Base-by-base conservation (phyloP, 2,329 filamentous ascomycete species). In the Grosmannia serpens region DNA sequence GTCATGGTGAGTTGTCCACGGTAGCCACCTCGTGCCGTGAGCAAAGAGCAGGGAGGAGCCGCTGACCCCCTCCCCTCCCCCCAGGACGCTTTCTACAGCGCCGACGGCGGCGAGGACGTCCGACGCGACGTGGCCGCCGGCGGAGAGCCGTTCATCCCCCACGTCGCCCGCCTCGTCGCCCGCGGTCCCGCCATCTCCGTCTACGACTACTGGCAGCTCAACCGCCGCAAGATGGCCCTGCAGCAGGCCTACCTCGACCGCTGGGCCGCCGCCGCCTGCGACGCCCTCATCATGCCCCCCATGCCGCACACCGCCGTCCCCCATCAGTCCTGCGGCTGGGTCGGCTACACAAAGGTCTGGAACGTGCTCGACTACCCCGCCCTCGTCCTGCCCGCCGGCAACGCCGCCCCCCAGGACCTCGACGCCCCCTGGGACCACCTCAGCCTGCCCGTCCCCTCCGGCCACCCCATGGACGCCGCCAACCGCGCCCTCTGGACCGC, bases 121-220 rank as follows among this genome's bases (percentile, higher is more conserved):
- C 74, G 77, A 6, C 72, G 73, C 3, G 81, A 81, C 33, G 69
- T 87, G 0, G 65, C 68, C 5, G 73, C 69, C 1, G 81, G 76
- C 1, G 82, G 83, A 1, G 84, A 87, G 58, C 83, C 83, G 0
- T 77, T 76, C 47, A 76, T 85, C 4, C 77, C 79, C 0, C 79
- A 83, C 58, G 82, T 87, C 0, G 73, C 84, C 64, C 74, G 70
- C 0, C 72, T 87, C 7, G 67, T 86, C 17, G 79, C 80, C 56
- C 72, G 74, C 0, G 78, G 74, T 2, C 63, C 74, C 13, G 66
- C 81, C 1, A 80, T 86, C 17, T 83, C 80, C 0, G 81, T 86
- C 0, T 85, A 81, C 59, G 74, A 83, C 5, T 87, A 87, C 68
- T 87, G 83, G 84, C 82, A 86, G 63, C 73, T 87, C 8, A 86